phyloP scores from a whole-genome alignment of 176 grass and related monocot species.

The Avena eriantha region DNA sequence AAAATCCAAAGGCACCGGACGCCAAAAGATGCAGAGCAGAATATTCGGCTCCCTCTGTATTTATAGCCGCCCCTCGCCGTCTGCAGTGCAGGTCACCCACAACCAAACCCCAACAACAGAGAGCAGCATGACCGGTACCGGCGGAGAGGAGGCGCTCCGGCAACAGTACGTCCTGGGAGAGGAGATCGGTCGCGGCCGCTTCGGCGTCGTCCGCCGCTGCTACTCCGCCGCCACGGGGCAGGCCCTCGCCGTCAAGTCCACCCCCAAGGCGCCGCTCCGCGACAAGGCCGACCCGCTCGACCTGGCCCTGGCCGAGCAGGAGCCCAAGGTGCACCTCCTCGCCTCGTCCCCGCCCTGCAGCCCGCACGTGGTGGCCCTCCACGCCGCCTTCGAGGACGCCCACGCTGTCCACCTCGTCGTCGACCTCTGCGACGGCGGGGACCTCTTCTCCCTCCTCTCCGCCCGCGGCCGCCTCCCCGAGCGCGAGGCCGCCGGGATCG shows the following conservation, averaged over 20 bases:
- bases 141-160: conserved; percentile 39
- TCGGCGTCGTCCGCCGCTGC: conserved; percentile 73
- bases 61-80: conserved; percentile 37
- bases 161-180: conserved; percentile 69
- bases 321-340: conserved; percentile 65
- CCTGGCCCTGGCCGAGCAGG: conserved; percentile 68
- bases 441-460: conserved; percentile 62
- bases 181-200: conserved; percentile 76
- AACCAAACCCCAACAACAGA: neutral
- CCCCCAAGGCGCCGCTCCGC: conserved; percentile 59
- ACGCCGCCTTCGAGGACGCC: conserved; percentile 70
- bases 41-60: conserved; percentile 36
- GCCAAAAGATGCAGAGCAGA: neutral
- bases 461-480: conserved; percentile 56
- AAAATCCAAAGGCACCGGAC: too few species aligned
- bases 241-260: conserved; percentile 64
- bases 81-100: neutral
- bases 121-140: conserved; percentile 1
- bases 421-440: conserved; percentile 61
- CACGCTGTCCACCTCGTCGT: conserved; percentile 64
- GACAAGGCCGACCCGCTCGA: conserved; percentile 57
- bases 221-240: conserved; percentile 53
- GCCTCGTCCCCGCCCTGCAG: conserved; percentile 40
- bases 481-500: conserved; percentile 60
- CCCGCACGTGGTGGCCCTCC: conserved; percentile 25